These are phyloP conservation scores for Niebla homalea DNA, from an alignment of 495 filamentous ascomycete species.

Conservation along the genomic window DNA sequence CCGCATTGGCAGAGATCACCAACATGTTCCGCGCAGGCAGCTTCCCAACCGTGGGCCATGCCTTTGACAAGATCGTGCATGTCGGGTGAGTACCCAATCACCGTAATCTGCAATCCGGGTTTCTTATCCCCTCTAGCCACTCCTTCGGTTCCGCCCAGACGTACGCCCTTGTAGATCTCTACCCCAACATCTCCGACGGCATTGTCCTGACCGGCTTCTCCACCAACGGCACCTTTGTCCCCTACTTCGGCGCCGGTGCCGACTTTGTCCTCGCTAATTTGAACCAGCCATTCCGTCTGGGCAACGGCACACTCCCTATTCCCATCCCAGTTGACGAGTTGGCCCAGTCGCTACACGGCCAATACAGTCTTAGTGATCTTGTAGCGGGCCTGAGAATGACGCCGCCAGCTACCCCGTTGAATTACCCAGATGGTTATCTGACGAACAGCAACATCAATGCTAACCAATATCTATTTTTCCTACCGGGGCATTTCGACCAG, in stretches of 20 bases:
- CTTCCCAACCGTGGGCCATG: constrained; percentile 19
- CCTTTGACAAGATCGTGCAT: constrained; percentile 39
- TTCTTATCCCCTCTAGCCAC: constrained; percentile 18
- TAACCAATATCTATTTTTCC: constrained; percentile 34
- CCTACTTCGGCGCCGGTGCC: constrained; percentile 26
- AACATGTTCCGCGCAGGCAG: constrained; percentile 30
- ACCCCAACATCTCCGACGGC: constrained; percentile 41
- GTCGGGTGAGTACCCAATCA: constrained; percentile 31
- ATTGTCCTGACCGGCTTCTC: constrained; percentile 46
- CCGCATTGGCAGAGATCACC: constrained; percentile 36
- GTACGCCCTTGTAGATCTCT: constrained; percentile 29
- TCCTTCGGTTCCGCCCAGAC: constrained; percentile 33
- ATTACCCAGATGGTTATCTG: constrained; percentile 32
- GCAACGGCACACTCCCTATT: constrained; percentile 4
- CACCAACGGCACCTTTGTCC: constrained; percentile 22
- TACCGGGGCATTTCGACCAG: constrained; percentile 33
- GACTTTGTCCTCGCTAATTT: constrained; percentile 35
- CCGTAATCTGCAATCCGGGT: too few relatives aligned
- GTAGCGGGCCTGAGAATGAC: not conserved
- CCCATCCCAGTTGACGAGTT: not conserved
- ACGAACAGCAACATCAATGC: constrained; percentile 24
- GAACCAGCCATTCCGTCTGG: constrained; percentile 28
- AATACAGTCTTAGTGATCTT: constrained; percentile 5
- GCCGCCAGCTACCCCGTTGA: not conserved
- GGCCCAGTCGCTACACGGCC: not conserved